Evolutionary conservation across 2,329 filamentous ascomycete genomes (phyloP).

Genomic region (Apiospora pterosperma): DNA sequence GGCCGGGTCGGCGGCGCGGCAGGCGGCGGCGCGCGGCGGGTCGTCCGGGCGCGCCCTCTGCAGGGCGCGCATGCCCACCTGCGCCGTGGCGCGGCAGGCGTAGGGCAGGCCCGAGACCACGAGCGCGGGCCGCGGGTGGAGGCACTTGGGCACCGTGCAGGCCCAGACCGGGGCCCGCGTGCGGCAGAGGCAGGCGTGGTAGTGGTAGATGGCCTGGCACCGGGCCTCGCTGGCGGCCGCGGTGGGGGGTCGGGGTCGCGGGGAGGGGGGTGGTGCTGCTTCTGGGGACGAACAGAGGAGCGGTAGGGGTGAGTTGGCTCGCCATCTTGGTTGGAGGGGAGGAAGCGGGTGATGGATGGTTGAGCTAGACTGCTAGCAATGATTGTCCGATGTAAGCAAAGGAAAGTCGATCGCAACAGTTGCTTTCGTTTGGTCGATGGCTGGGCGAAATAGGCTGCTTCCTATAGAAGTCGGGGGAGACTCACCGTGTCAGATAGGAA

Average conservation of each 20-base stretch:
- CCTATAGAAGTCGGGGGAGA: background rate
- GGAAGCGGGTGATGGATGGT: background rate
- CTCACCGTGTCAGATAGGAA: background rate
- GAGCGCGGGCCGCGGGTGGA: background rate
- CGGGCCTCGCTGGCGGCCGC: background rate
- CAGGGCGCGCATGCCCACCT: background rate
- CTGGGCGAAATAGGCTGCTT: background rate
- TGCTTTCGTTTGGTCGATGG: background rate
- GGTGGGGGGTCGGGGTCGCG: background rate
- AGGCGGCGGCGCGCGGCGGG: background rate
- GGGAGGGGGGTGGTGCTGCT: too few species aligned
- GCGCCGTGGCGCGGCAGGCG: background rate
- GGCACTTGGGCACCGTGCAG: background rate
- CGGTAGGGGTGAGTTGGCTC: too few species aligned
- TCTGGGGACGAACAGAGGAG: too few species aligned
- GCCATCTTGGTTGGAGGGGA: background rate
- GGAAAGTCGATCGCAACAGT: background rate
- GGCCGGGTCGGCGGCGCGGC: background rate
- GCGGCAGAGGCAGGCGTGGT: conserved; percentile 7
- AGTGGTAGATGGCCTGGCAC: background rate
- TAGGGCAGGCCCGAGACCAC: background rate
- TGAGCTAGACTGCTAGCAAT: background rate
- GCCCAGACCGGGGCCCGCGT: background rate
- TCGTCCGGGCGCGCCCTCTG: background rate
- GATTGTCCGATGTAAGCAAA: background rate